phyloP scores from a whole-genome alignment of 306 rosid species.

The Prunus salicina region DNA sequence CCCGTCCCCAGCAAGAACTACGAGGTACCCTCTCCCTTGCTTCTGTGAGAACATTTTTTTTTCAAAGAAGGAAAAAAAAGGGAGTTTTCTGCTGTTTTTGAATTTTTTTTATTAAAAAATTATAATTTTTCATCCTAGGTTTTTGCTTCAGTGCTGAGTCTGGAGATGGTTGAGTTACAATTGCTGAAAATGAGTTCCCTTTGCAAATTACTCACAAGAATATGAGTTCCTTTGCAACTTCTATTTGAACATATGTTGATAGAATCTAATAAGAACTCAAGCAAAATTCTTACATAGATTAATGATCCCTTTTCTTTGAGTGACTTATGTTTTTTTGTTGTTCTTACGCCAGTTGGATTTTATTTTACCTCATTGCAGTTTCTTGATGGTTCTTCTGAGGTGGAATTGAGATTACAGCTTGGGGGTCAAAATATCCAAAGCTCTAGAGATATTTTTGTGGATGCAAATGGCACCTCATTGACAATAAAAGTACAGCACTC shows the following conservation, averaged over 20 bases:
- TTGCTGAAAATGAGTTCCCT: not conserved
- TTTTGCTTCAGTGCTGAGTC: too few relatives aligned
- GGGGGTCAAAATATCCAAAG: slow-evolving; percentile 40
- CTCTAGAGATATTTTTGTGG: slow-evolving; percentile 57
- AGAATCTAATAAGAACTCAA: not conserved
- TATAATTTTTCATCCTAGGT: too few relatives aligned
- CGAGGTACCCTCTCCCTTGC: slow-evolving; percentile 48
- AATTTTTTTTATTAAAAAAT: too few relatives aligned
- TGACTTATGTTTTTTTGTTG: not conserved
- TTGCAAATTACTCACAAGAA: not conserved
- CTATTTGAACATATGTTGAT: not conserved
- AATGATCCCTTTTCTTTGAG: not conserved
- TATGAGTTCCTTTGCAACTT: too few relatives aligned
- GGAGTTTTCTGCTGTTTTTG: not conserved
- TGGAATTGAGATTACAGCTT: slow-evolving; percentile 68
- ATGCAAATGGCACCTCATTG: slow-evolving; percentile 59
- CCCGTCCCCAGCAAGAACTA: slow-evolving; percentile 53
- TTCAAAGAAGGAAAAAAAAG: not conserved
- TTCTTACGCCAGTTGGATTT: not conserved
- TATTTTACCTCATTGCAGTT: slow-evolving; percentile 47
- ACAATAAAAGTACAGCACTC: slow-evolving; percentile 46
- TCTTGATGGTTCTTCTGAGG: slow-evolving; percentile 71
- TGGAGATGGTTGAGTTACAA: too few relatives aligned
- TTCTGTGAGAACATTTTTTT: not conserved
- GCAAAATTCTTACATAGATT: not conserved